Evolutionary conservation across 345 rosid species (phyloP), one percentile per base, ranked within the genome.

Genomic region (Euphorbia pulcherrima): DNA sequence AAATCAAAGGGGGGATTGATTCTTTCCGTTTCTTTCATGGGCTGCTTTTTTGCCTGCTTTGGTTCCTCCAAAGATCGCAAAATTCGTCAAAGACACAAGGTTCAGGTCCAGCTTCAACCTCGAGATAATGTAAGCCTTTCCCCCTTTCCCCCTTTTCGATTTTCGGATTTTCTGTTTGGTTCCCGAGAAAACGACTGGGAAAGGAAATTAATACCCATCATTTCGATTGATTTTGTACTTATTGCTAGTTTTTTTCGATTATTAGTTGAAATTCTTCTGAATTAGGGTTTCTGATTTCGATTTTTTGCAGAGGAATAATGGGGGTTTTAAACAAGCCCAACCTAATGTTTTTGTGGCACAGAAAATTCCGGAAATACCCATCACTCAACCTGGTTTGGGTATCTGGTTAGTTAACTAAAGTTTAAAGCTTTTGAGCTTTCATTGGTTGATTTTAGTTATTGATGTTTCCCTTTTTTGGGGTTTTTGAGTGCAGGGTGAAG

Each of bases 11-110:
- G 21, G 26, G 11, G 47, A 46, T 27, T n/a, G n/a, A n/a, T 30
- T 13, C 16, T 5, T 53, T 63, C 12, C 17, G 5, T 53, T 35
- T 65, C 16, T 33, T 51, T 6, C 24, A 94, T 94, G 99, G 88
- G 89, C 70, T 94, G 97, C 83, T 91, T 91, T 74, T 79, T 76
- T 63, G 86, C 79, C 51, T 94, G 99, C 73, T 94, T 91, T 72
- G 96, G 99, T 78, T 80, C 95, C 9, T 77, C 91, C 80, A 86
- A 83, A 70, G 82, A 84, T 82, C 83, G 80, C 73, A 84, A 68
- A 59, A 86, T 84, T 5, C 78, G 67, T 67, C 81, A 68, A 52
- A 76, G 73, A 48, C 80, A 72, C 50, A 82, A 82, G 64, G 82
- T 84, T 41, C 44, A 41, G 47, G 47, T 41, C 13, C 47, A 41